Base-by-base conservation (phyloP, 2,329 filamentous ascomycete species). In the Phialophora tarda region DNA sequence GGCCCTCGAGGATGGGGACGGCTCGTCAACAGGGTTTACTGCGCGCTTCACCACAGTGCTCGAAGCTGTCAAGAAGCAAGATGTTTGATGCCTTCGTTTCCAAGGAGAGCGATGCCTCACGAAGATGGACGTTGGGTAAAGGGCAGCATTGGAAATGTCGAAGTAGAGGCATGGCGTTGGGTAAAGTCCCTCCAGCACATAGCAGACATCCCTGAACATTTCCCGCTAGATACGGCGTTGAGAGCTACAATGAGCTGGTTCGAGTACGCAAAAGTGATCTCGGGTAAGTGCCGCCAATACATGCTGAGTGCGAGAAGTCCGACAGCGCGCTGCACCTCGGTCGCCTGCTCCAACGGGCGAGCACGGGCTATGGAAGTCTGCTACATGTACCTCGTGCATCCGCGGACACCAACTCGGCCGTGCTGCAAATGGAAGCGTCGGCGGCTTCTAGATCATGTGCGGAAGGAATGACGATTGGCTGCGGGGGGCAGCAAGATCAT, bases 11-110 rank as follows among this genome's bases (percentile, higher is more conserved):
- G 57, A 64, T 11, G 53, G 63, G 8, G 68, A 56, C 44, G 60
- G 60, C 26, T 63, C 68, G 44, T 50, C 65, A 4, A 48, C 56
- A 53, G 63, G 63, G 62, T 68, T 67, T 62, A 66, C 63, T n/a
- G 63, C 26, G 4, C 65, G 63, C 7, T 67, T 70, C 32, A 62
- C 60, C 4, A 51, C 28, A 23, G 65, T 70, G 17, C 58, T 68
- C 11, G 65, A 66, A 28, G 54, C 59, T 7, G 57, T 70, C 32
- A 64, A 59, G 48, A 53, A 58, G 60, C 53, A 60, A 17, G 38
- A 8, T 17, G 48, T 23, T 24, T 66, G 61, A 56, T 23, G 21
- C 5, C 23, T 38, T 17, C 53, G 7, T 12, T 28, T 12, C 41
- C 54, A 26, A 12, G 28, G 17, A 55, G 28, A 58, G 14, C 14